These are phyloP conservation scores for Prorocentrum cordatum DNA, from an alignment of 169 alveolate species.

Conservation along the genomic window DNA sequence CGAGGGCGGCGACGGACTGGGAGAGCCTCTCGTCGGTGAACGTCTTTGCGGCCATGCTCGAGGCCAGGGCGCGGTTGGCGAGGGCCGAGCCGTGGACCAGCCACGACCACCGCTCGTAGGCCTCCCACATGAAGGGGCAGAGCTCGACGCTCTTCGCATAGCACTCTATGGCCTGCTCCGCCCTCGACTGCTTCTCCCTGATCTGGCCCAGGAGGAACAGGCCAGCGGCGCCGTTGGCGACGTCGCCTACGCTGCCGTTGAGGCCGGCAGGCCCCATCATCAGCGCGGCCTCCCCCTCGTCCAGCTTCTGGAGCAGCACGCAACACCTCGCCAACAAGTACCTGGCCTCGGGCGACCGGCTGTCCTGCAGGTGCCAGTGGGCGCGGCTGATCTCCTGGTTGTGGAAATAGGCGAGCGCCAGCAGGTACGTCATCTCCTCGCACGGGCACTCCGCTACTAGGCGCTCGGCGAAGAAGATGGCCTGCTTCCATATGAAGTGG, in stretches of 20 bases:
- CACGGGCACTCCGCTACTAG: constrained; percentile 33
- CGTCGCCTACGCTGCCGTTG: constrained; percentile 15
- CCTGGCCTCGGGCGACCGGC: constrained; percentile 52
- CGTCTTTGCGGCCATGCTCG: too few relatives aligned
- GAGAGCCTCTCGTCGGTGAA: too few relatives aligned
- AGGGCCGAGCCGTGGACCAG: too few relatives aligned
- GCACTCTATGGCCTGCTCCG: constrained; percentile 44
- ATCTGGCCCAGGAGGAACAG: constrained; percentile 59
- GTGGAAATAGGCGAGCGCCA: constrained; percentile 49
- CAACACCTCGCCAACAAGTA: constrained; percentile 33
- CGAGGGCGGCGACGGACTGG: too few relatives aligned
- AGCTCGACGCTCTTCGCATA: constrained; percentile 14
- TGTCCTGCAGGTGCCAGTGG: constrained; percentile 66
- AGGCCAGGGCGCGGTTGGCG: too few relatives aligned
- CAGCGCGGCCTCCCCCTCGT: too few relatives aligned
- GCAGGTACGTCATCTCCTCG: constrained; percentile 44
- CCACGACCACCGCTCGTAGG: constrained; percentile 60
- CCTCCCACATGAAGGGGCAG: constrained; percentile 64
- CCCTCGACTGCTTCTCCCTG: constrained; percentile 30
- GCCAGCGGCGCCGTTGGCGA: constrained; percentile 58
- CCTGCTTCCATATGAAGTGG: too few relatives aligned
- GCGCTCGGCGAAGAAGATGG: constrained; percentile 37
- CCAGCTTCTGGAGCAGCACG: too few relatives aligned
- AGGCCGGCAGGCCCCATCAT: neutral
- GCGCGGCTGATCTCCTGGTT: constrained; percentile 25